Percentiles rank a stretch among this genome's conserved stretches.
phyloP scores from a whole-genome alignment of 257 asterid species.

The Plectranthus barbatus region DNA sequence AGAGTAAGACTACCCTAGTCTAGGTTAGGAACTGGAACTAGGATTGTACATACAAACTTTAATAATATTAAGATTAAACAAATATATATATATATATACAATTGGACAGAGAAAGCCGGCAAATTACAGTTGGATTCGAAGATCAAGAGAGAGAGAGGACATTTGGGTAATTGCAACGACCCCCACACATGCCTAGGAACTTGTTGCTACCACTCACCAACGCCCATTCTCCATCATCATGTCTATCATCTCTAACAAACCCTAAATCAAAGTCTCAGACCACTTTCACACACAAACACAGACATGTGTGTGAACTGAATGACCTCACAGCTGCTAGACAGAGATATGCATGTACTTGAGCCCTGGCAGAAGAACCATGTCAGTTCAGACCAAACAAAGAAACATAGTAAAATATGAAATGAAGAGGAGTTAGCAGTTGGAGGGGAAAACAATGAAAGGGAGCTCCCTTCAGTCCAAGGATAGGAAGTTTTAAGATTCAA shows the following conservation, averaged over 20 bases:
- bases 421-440: too few relatives aligned
- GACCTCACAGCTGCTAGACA: too few relatives aligned
- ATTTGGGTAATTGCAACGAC: constrained; percentile 23
- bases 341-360: background rate
- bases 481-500: constrained; percentile 54
- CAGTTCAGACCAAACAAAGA: background rate
- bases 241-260: constrained; percentile 18
- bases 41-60: too few relatives aligned
- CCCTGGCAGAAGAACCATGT: background rate
- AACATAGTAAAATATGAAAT: too few relatives aligned
- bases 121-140: constrained; percentile 4
- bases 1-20: too few relatives aligned
- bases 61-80: too few relatives aligned
- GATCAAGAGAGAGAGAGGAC: constrained; percentile 19
- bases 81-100: background rate
- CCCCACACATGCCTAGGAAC: constrained; percentile 51
- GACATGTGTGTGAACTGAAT: too few relatives aligned
- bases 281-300: background rate
- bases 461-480: constrained; percentile 99
- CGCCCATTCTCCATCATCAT: constrained; percentile 16
- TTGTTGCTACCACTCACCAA: constrained; percentile 34
- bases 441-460: constrained; percentile 28
- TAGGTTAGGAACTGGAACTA: too few relatives aligned
- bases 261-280: constrained; percentile 17
- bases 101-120: background rate